Evolutionary conservation across 495 filamentous ascomycete genomes (phyloP).

Genomic region (Hypoxylon perforatum): DNA sequence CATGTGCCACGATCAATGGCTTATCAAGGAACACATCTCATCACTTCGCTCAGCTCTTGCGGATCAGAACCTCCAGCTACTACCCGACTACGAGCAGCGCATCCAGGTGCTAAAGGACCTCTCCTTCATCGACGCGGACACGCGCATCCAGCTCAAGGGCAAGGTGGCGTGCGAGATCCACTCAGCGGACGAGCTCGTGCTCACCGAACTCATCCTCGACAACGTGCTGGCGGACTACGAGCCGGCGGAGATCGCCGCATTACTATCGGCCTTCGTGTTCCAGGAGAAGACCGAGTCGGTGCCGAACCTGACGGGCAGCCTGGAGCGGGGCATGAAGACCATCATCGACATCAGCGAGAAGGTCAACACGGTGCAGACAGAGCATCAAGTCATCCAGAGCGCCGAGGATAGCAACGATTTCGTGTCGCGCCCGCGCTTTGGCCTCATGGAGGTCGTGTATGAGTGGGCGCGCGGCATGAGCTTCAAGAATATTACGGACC

Average conservation of each 20-base stretch:
- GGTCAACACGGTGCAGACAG: constrained; percentile 86
- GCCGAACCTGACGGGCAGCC: constrained; percentile 83
- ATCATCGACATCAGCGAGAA: constrained; percentile 91
- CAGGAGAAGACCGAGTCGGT: constrained; percentile 91
- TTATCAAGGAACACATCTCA: constrained; percentile 89
- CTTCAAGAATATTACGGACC: constrained; percentile 96
- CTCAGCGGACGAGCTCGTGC: constrained; percentile 95
- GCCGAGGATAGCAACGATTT: constrained; percentile 93
- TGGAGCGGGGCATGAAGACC: constrained; percentile 85
- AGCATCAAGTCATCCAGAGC: constrained; percentile 89
- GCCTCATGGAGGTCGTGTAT: constrained; percentile 95
- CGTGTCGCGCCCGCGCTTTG: constrained; percentile 84
- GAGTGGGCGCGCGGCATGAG: constrained; percentile 98
- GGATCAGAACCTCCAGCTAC: constrained; percentile 93
- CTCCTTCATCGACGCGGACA: constrained; percentile 85
- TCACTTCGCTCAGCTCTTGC: constrained; percentile 88
- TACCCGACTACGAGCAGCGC: constrained; percentile 98
- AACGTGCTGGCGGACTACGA: constrained; percentile 96
- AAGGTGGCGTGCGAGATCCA: constrained; percentile 99
- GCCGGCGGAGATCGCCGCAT: constrained; percentile 94
- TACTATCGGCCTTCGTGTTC: constrained; percentile 97
- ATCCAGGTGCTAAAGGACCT: constrained; percentile 91
- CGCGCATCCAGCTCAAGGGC: constrained; percentile 91
- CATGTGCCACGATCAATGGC: constrained; percentile 95
- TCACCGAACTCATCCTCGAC: constrained; percentile 95